Base-by-base conservation (phyloP, 2,329 filamentous ascomycete genomes). In the Sclerotinia trifoliorum region DNA sequence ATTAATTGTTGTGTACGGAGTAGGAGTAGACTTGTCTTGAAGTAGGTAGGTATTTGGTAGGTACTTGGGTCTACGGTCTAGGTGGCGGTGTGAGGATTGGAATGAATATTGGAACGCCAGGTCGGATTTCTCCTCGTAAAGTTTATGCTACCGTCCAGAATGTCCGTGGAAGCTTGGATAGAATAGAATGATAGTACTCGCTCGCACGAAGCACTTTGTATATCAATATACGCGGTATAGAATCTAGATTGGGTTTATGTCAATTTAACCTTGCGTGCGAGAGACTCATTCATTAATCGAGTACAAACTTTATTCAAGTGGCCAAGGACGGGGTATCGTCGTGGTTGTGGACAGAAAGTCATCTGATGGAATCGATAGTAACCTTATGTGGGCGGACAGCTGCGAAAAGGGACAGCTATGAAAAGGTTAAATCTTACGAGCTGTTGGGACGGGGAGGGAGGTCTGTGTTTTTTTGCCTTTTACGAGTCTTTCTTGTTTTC, bases 61-160 rank as follows among this genome's bases (percentile, higher is more conserved):
- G 52, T 55, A 56, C 17, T 55, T 32, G 17, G 52, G 52, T 21
- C 17, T n/a, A 21, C 26, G 26, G 32, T 35, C 32, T 35, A 56
- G 54, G 54, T 35, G n/a, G 54, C 54, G 54, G 54, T 56, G 54
- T 56, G 54, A 56, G 54, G 54, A 56, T 35, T 35, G 29, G 32
- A 11, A 39, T 3, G 35, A 39, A 39, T 39, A 39, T 39, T 39
- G 35, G 35, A 35, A 35, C 35, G 35, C 35, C 54, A 19, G 35
- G n/a, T 56, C 29, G 19, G 54, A 35, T 35, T 56, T 21, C 21
- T 42, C 0, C 39, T 42, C 3, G 39, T 35, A 17, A 13, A 35
- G 21, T n/a, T n/a, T n/a, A n/a, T n/a, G n/a, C n/a, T n/a, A n/a
- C n/a, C n/a, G n/a, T n/a, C n/a, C n/a, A 35, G 5, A 19, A 35